Base-by-base conservation (phyloP, 2,329 filamentous ascomycete genomes). In the Trichoderma simmonsii region DNA sequence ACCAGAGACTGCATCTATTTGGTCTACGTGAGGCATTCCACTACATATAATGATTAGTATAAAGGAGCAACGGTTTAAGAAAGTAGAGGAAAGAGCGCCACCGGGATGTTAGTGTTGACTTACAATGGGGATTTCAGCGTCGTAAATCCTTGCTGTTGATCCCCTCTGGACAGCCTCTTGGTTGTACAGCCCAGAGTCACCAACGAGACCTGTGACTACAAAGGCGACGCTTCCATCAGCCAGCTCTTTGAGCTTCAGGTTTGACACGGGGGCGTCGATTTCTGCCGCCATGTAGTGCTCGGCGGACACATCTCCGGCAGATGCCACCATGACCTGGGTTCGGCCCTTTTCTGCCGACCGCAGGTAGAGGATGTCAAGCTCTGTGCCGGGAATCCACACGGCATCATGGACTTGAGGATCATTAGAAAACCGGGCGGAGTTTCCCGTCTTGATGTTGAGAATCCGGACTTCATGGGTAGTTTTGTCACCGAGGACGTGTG, bases 1-100 rank as follows among this genome's bases (percentile, higher is more conserved):
- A 84, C 80, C 82, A 85, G 30, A 85, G 78, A 5, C 77, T 74
- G 67, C 81, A 78, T 24, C 76, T 79, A 51, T 80, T 75, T 8
- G 77, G 74, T 26, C 77, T 78, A 28, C 75, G 75, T 39, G 80
- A 80, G 1, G 76, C 70, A 69, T 81, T 78, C 79, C 79, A 80
- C 79, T 84, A 59, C 11, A 61, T 9, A 28, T 4, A 57, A 6
- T 14, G 34, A 57, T 77, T 74, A 83, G 81, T 63, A 39, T 32
- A 18, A 4, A 5, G 28, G 21, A 54, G 48, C 48, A 24, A 54
- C 11, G 4, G 43, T 21, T 21, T 4, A 8, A 15, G 8, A 51
- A 21, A 21, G 43, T 51, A 14, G 11, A 5, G 2, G 24, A 12
- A 39, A 24, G 18, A 43, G 39, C n/a, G 9, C 8, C 30, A 43